phyloP scores from a whole-genome alignment of 495 filamentous ascomycete genomes.

The Hypoxylon lienhwacheense region DNA sequence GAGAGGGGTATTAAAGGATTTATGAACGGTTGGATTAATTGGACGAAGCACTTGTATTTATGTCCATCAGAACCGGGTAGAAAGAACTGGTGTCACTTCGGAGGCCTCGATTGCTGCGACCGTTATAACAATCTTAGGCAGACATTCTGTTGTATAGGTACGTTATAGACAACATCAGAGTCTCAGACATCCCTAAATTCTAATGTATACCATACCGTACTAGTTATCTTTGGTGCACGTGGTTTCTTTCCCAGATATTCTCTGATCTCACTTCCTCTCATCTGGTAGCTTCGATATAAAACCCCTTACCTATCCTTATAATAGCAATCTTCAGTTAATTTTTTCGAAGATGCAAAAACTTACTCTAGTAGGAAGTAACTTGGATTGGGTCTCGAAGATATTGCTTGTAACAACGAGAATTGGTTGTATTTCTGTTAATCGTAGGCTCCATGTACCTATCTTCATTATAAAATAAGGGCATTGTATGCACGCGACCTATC shows the following conservation, averaged over 20 bases:
- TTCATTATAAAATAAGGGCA: background rate
- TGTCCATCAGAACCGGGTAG: no score
- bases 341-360: no score
- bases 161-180: background rate
- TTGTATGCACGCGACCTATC: background rate
- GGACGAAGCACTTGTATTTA: background rate
- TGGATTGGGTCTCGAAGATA: no score
- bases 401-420: no score
- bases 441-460: background rate
- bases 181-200: background rate
- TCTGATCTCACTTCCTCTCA: no score
- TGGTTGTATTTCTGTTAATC: no score
- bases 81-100: constrained; percentile 2
- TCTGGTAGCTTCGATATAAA: no score
- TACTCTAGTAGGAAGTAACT: no score
- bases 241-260: no score
- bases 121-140: background rate
- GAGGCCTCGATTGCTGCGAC: constrained; percentile 5
- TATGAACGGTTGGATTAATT: background rate
- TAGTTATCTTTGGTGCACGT: no score
- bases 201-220: background rate
- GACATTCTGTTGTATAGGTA: background rate
- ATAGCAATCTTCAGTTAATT: no score
- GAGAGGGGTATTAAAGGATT: background rate
- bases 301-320: no score